A percentile compares a stretch with the other conserved stretches of the same genome.
phyloP scores from a whole-genome alignment of 352 stramenopile genomes.

The Phytophthora nicotianae region DNA sequence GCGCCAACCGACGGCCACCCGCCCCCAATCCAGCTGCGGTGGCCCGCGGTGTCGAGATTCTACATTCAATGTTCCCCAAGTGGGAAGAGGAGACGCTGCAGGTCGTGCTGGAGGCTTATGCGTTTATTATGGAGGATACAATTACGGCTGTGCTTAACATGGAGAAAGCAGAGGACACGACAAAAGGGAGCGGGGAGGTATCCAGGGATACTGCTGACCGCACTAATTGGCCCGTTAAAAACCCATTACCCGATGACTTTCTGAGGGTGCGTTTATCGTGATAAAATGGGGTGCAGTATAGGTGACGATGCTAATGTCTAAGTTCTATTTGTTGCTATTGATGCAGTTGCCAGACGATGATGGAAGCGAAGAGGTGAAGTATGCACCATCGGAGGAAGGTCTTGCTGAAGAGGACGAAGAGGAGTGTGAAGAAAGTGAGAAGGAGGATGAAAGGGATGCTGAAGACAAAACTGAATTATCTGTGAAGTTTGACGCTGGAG shows the following conservation, averaged over 20 bases:
- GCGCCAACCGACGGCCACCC: conserved; percentile 6
- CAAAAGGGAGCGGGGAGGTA: conserved; percentile 2
- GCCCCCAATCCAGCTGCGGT: conserved; percentile 55
- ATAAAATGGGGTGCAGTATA: neutral
- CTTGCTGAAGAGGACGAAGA: conserved; percentile 47
- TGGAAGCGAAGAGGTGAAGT: conserved; percentile 23
- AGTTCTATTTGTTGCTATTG: neutral
- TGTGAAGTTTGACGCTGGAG: conserved; percentile 17
- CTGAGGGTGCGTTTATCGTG: conserved; percentile 47
- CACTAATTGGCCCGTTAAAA: conserved; percentile 59
- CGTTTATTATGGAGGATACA: conserved; percentile 81
- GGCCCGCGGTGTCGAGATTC: conserved; percentile 66
- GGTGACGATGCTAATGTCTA: neutral
- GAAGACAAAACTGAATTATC: conserved; percentile 34
- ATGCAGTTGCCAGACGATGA: conserved; percentile 59
- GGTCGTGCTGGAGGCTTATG: conserved; percentile 76
- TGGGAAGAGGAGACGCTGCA: conserved; percentile 74
- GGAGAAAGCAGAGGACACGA: conserved; percentile 55
- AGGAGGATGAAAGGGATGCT: conserved; percentile 56
- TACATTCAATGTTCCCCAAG: conserved; percentile 83
- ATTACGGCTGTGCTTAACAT: conserved; percentile 82
- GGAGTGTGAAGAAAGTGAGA: conserved; percentile 57
- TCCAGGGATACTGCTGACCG: conserved; percentile 8
- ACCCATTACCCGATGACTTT: conserved; percentile 82
- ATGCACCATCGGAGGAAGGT: conserved; percentile 28